A percentile compares a stretch with the other conserved stretches of the same genome.
These are phyloP conservation scores for Diplodia seriata DNA, from an alignment of 2,329 filamentous ascomycete species.

Conservation along the genomic window DNA sequence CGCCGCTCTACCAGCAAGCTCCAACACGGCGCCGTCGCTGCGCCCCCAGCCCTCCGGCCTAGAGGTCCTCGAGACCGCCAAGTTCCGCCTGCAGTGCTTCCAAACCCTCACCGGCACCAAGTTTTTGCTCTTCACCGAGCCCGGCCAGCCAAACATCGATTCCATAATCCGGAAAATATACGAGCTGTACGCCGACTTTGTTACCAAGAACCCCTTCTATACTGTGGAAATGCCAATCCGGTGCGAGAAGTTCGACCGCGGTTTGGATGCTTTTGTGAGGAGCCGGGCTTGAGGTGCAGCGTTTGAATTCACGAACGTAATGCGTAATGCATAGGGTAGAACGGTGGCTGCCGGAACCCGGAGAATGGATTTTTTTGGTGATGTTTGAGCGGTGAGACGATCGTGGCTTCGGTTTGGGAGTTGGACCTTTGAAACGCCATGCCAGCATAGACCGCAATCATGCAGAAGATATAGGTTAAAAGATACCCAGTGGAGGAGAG, in stretches of 20 bases:
- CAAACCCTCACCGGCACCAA: slow-evolving; percentile 93
- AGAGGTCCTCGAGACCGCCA: slow-evolving; percentile 90
- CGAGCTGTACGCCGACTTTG: slow-evolving; percentile 93
- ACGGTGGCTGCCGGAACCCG: slow-evolving; percentile 40
- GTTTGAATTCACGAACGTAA: background rate
- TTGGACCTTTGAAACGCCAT: background rate
- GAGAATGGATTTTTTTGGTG: slow-evolving; percentile 24
- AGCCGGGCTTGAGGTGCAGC: slow-evolving; percentile 32
- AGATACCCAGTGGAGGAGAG: slow-evolving; percentile 5
- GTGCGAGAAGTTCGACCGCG: slow-evolving; percentile 93
- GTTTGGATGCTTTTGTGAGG: slow-evolving; percentile 80
- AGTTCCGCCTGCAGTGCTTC: slow-evolving; percentile 96
- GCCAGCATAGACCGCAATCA: background rate
- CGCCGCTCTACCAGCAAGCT: slow-evolving; percentile 38
- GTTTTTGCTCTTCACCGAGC: slow-evolving; percentile 94
- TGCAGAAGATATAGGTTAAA: background rate
- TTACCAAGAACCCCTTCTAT: slow-evolving; percentile 99
- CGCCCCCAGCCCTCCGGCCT: slow-evolving; percentile 70
- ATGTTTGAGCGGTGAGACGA: background rate
- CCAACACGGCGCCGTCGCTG: slow-evolving; percentile 46
- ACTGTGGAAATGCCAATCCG: slow-evolving; percentile 96
- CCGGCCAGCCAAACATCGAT: slow-evolving; percentile 85
- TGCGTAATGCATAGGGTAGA: background rate
- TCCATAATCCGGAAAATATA: slow-evolving; percentile 84
- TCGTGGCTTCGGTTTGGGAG: background rate